These are phyloP conservation scores for Parasarocladium wereldwijsianum DNA, from an alignment of 2,329 filamentous ascomycete genomes.

Conservation along the genomic window DNA sequence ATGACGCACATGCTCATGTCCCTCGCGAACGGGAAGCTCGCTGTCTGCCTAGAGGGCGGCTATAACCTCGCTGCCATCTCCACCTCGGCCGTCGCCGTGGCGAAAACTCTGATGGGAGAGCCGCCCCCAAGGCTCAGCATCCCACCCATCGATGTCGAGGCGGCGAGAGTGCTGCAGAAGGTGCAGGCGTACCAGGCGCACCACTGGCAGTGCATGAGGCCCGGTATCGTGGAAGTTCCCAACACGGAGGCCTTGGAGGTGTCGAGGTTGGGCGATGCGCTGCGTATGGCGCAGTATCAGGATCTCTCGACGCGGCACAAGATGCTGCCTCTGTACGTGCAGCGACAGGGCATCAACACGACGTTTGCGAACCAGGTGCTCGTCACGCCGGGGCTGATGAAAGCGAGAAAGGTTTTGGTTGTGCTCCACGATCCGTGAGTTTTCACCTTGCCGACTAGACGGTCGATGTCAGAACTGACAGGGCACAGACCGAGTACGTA, in stretches of 20 bases:
- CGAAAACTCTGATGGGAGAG: conserved; percentile 87
- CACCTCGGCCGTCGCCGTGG: conserved; percentile 80
- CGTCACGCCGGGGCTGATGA: conserved; percentile 57
- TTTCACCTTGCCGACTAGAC: neutral
- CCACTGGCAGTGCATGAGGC: conserved; percentile 83
- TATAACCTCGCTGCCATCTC: conserved; percentile 93
- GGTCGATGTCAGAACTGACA: conserved; percentile 6
- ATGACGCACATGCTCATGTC: conserved; percentile 99
- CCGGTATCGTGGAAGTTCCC: conserved; percentile 41
- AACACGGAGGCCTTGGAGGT: conserved; percentile 37
- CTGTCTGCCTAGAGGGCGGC: conserved; percentile 87
- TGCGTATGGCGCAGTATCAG: conserved; percentile 63
- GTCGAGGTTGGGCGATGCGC: conserved; percentile 61
- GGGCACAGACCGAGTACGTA: neutral
- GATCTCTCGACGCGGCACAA: conserved; percentile 55
- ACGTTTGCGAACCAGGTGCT: conserved; percentile 80
- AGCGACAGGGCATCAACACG: conserved; percentile 55
- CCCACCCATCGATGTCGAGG: conserved; percentile 41
- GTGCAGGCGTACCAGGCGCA: conserved; percentile 47
- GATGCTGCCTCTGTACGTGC: conserved; percentile 71
- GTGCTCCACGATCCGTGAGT: conserved; percentile 84
- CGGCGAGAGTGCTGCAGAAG: conserved; percentile 38
- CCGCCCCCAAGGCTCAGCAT: conserved; percentile 53
- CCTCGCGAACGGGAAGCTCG: conserved; percentile 74
- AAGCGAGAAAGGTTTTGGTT: conserved; percentile 56